These are phyloP conservation scores for Ceriops zippeliana DNA, from an alignment of 345 rosid species.

Conservation along the genomic window DNA sequence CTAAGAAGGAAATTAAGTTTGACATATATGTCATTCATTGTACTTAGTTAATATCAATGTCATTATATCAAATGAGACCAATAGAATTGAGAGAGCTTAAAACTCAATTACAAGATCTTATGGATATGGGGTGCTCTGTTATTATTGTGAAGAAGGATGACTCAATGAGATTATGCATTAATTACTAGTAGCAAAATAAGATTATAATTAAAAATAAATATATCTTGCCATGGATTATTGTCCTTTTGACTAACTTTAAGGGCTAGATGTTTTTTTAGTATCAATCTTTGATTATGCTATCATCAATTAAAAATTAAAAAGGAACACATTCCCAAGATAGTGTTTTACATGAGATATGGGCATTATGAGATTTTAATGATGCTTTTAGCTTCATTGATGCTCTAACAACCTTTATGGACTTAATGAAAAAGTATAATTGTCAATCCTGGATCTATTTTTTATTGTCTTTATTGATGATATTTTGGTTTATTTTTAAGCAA, in stretches of 20 bases:
- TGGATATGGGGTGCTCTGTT: neutral
- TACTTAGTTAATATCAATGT: neutral
- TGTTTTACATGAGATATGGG: neutral
- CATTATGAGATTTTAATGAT: constrained; percentile 9
- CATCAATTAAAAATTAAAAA: neutral
- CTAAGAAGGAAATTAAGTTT: neutral
- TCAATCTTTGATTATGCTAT: neutral
- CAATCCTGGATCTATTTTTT: neutral
- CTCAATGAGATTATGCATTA: neutral
- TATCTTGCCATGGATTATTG: neutral
- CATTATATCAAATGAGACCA: neutral
- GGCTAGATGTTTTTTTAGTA: neutral
- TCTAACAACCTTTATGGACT: neutral
- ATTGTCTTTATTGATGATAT: constrained; percentile 2
- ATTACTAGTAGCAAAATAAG: neutral
- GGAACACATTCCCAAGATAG: neutral
- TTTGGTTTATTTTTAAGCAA: neutral
- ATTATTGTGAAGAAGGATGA: constrained; percentile 7
- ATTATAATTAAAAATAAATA: neutral
- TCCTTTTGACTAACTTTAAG: neutral
- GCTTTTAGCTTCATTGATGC: constrained; percentile 9
- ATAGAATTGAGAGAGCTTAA: neutral
- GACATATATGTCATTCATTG: neutral
- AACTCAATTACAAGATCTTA: neutral
- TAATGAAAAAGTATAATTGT: neutral